phyloP scores from a whole-genome alignment of 179 eudicot genomes.

The Camellia oleifera region DNA sequence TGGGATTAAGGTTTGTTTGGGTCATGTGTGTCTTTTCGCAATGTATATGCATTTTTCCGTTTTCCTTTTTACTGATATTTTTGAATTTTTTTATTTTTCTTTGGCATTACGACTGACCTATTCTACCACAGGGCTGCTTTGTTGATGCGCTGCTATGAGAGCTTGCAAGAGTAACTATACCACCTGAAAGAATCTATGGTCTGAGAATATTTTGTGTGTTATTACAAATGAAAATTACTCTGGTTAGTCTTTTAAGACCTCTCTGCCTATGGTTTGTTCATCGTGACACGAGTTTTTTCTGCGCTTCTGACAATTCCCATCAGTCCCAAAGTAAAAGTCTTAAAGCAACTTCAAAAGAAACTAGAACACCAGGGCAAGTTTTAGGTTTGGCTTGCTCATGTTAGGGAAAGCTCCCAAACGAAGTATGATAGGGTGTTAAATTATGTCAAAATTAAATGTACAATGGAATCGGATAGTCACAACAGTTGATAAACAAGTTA shows the following conservation, averaged over 20 bases:
- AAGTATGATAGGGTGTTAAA: no score
- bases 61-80: neutral
- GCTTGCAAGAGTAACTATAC: slow-evolving; percentile 87
- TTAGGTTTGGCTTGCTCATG: no score
- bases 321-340: slow-evolving; percentile 92
- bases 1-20: neutral
- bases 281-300: neutral
- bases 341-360: slow-evolving; percentile 82
- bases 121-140: slow-evolving; percentile 63
- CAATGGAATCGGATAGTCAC: no score
- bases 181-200: slow-evolving; percentile 86
- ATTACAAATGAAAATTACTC: neutral
- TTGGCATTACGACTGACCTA: neutral
- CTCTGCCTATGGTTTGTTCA: neutral
- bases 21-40: neutral
- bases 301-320: slow-evolving; percentile 13
- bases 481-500: no score
- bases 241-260: neutral
- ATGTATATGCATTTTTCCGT: neutral
- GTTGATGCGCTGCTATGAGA: slow-evolving; percentile 80
- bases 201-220: slow-evolving; percentile 38
- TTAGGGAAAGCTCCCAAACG: no score
- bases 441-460: no score
- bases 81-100: neutral
- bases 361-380: slow-evolving; percentile 72